Evolutionary conservation across 1,284 basidiomycete species (phyloP), one percentile per base, ranked within the genome.

Genomic region (Apiotrichum laibachii): DNA sequence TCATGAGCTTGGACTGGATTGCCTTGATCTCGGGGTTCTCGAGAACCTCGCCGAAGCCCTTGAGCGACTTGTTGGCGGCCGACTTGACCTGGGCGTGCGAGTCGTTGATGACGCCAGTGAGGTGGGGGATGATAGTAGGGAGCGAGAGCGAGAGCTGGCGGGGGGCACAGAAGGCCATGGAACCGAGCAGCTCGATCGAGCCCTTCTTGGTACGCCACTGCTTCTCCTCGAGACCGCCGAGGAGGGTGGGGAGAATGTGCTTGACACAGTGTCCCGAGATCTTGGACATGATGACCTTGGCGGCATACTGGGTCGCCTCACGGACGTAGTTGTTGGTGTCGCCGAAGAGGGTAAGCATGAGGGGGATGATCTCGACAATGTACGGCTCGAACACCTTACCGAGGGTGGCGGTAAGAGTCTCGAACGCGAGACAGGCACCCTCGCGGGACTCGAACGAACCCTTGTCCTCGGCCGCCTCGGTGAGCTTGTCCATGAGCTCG

Each of bases 181-280:
- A 62, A 19, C 96, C 96, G 56, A 99, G 82, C n/a, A 99, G 80
- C 76, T 99, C 96, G 65, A 99, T 97, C 4, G 93, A 95, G 1
- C 96, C 80, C 76, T 98, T 98, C 82, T 99, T 99, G 2, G 94
- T 92, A 33, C 95, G 84, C 96, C 96, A 99, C 76, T 99, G 96
- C 76, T 97, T 98, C 77, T 99, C 96, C 67, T 98, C 94, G 50
- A 99, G 81, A 39, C 93, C 95, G 39, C 87, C 88, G 7, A 99
- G 83, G 10, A 99, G 79, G 1, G 89, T 88, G 0, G 96, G 96
- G 8, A 99, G 81, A 62, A 99, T 93, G 54, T 93, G 84, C 80
- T 99, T 99, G 75, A 99, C 89, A 48, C 92, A 93, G 75, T 94
- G 55, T 21, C 91, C 93, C 11, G 92, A 95, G 72, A 99, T 83